phyloP scores from a whole-genome alignment of 2,329 filamentous ascomycete genomes.

The Raffaelea arxii region DNA sequence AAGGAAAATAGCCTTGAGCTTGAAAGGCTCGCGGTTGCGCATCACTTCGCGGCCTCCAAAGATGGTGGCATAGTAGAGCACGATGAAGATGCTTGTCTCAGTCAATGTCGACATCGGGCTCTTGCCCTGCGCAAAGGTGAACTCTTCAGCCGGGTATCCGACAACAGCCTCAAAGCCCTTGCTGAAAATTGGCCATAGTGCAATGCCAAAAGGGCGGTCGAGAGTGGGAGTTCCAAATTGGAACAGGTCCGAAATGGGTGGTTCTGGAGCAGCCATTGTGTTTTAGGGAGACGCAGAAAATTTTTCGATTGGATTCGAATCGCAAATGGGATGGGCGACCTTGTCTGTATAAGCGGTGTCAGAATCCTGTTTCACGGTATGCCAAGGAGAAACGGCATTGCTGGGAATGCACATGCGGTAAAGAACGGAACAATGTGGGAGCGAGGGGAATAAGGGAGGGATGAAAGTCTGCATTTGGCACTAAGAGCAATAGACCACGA shows the following conservation, averaged over 20 bases:
- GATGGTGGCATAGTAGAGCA: constrained; percentile 86
- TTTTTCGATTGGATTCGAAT: background rate
- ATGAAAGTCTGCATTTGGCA: no score
- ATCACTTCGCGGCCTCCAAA: constrained; percentile 89
- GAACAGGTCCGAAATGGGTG: constrained; percentile 9
- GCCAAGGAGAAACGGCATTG: no score
- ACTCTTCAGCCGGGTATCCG: constrained; percentile 79
- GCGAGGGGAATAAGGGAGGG: no score
- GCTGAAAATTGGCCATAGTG: constrained; percentile 91
- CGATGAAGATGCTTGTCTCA: constrained; percentile 69
- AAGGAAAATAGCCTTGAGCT: constrained; percentile 84
- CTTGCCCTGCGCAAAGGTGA: constrained; percentile 69
- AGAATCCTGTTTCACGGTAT: no score
- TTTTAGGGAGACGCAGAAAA: background rate
- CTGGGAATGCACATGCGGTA: no score
- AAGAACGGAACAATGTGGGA: no score
- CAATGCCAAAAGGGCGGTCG: constrained; percentile 83
- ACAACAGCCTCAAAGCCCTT: constrained; percentile 67
- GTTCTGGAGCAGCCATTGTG: constrained; percentile 9
- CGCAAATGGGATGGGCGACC: background rate
- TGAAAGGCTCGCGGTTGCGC: constrained; percentile 75
- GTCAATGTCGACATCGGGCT: constrained; percentile 88
- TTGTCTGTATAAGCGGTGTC: background rate
- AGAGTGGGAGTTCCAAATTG: constrained; percentile 63
- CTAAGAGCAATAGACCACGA: no score